Percentiles rank a stretch among this genome's conserved stretches.
phyloP scores from a whole-genome alignment of 73 alveolate genomes.

The Blepharisma japonicum region DNA sequence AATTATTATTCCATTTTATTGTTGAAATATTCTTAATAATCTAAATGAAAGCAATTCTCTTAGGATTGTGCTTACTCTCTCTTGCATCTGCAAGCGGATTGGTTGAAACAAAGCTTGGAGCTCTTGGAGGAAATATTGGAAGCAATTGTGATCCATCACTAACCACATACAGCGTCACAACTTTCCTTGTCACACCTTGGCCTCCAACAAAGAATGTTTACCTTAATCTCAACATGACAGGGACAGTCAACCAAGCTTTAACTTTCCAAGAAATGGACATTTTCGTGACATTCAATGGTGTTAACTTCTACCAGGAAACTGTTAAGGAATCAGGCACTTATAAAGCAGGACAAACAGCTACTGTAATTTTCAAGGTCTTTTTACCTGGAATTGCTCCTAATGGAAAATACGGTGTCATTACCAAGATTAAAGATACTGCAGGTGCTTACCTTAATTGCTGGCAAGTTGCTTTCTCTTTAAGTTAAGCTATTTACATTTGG shows the following conservation, averaged over 20 bases:
- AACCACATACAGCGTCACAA: neutral
- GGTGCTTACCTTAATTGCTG: neutral
- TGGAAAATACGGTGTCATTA: neutral
- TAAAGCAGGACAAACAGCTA: neutral
- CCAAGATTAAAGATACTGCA: neutral
- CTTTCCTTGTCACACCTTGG: constrained; percentile 24
- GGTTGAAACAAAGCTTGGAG: no score
- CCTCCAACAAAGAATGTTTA: constrained; percentile 9
- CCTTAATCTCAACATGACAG: constrained; percentile 20
- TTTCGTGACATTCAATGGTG: neutral
- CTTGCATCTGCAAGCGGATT: neutral
- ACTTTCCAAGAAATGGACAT: neutral
- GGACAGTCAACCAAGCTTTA: neutral
- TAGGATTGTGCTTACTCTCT: neutral
- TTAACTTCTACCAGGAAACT: neutral
- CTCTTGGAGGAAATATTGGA: neutral
- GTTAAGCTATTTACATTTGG: no score
- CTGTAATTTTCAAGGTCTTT: neutral
- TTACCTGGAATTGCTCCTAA: neutral
- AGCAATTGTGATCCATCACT: neutral
- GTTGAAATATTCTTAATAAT: neutral
- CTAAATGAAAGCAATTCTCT: neutral
- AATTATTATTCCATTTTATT: no score
- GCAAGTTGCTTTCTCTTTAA: neutral
- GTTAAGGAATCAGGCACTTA: neutral